Conservation (phyloP, 2,329 filamentous ascomycete species). For the Beauveria sp. region DNA sequence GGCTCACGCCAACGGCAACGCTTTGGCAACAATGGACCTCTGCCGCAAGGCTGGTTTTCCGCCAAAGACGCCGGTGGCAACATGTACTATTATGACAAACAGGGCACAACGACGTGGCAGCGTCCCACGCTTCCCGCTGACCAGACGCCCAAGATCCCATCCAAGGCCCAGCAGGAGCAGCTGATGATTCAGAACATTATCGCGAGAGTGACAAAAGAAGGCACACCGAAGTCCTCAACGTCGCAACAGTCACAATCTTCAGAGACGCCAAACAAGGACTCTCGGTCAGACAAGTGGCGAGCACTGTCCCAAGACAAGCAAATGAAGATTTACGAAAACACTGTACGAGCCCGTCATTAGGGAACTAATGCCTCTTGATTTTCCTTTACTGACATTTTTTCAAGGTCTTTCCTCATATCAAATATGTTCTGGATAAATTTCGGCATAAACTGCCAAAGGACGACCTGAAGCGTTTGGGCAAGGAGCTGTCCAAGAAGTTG, state of each 20-base stretch:
- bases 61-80: slow-evolving; percentile 63
- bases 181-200: slow-evolving; percentile 78
- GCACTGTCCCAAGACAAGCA: slow-evolving; percentile 71
- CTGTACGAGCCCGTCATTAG: slow-evolving; percentile 47
- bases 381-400: slow-evolving; percentile 12
- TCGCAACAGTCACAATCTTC: slow-evolving; percentile 40
- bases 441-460: slow-evolving; percentile 81
- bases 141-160: slow-evolving; percentile 55
- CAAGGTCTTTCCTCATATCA: slow-evolving; percentile 77
- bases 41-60: slow-evolving; percentile 82
- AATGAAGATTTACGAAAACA: slow-evolving; percentile 92
- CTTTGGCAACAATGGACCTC: slow-evolving; percentile 36
- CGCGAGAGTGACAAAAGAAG: slow-evolving; percentile 70
- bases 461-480: slow-evolving; percentile 54
- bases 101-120: slow-evolving; percentile 74
- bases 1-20: slow-evolving; percentile 38
- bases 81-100: slow-evolving; percentile 78
- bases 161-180: slow-evolving; percentile 55
- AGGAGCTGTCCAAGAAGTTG: slow-evolving; percentile 75
- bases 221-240: slow-evolving; percentile 41
- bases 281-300: slow-evolving; percentile 64
- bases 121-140: slow-evolving; percentile 64
- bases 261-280: slow-evolving; percentile 47
- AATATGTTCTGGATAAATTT: slow-evolving; percentile 80
- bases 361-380: neutral